A percentile compares a stretch with the other conserved stretches of the same genome.
These are phyloP conservation scores for Sporisorium graminicola DNA, from an alignment of 1,284 basidiomycete genomes.

Conservation along the genomic window DNA sequence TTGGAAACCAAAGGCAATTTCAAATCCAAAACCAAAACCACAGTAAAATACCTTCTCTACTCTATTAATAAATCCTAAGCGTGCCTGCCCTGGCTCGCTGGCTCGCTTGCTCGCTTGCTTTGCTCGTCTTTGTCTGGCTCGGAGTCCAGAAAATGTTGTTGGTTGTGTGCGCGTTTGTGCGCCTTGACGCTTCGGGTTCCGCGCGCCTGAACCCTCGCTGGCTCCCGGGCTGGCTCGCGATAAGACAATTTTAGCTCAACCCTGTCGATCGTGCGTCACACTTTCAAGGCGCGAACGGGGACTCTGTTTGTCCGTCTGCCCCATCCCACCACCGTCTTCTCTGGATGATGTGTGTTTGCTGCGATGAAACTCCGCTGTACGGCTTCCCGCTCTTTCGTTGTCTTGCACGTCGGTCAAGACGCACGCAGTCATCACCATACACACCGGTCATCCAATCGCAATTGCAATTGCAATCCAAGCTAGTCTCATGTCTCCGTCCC, in stretches of 20 bases:
- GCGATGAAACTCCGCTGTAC: not conserved
- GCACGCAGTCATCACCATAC: not conserved
- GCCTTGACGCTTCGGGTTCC: not conserved
- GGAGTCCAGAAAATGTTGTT: not conserved
- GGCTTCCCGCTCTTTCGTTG: too few species aligned
- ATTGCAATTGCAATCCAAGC: too few species aligned
- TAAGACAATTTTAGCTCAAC: not conserved
- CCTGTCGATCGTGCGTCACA: not conserved
- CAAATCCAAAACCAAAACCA: too few species aligned
- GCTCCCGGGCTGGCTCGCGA: not conserved
- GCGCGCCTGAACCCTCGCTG: not conserved
- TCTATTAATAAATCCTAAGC: not conserved
- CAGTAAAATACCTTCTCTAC: too few species aligned
- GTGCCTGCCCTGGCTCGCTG: not conserved
- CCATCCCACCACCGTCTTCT: too few species aligned
- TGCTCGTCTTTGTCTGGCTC: not conserved
- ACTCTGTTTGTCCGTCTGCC: too few species aligned
- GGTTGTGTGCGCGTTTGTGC: not conserved
- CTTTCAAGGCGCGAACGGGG: not conserved
- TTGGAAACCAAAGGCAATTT: not conserved
- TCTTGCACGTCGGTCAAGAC: not conserved
- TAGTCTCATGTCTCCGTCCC: too few species aligned
- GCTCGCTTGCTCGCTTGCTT: not conserved
- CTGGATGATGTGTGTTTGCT: not conserved
- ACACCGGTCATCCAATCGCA: not conserved